Conservation (phyloP, 768 basidiomycete genomes). For the Neoboletus magnificus region DNA sequence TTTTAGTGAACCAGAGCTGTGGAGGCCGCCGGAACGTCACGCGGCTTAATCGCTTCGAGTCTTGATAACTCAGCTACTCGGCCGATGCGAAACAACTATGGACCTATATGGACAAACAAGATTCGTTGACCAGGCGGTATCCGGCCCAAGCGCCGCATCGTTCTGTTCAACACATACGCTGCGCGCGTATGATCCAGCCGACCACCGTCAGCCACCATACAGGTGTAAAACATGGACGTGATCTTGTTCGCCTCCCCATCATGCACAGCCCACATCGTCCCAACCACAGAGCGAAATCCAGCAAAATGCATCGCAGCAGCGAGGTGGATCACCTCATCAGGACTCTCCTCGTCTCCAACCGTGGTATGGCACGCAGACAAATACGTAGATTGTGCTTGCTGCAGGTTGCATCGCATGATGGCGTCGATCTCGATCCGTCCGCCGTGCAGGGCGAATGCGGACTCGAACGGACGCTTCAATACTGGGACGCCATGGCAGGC, state of each 20-base stretch:
- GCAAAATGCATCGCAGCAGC: constrained; percentile 24
- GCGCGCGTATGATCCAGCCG: constrained; percentile 3
- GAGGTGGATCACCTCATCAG: constrained; percentile 17
- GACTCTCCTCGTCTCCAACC: constrained; percentile 15
- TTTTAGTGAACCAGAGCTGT: no score
- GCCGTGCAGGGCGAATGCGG: constrained; percentile 4
- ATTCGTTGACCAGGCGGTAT: constrained; percentile 11
- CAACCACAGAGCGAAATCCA: constrained; percentile 11
- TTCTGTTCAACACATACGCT: constrained; percentile 6
- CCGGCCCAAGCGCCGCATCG: not conserved
- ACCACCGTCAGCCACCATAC: constrained; percentile 1
- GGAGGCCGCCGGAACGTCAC: no score
- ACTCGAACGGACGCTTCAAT: constrained; percentile 13
- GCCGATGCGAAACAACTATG: not conserved
- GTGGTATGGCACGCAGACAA: constrained; percentile 27
- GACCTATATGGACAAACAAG: constrained; percentile 11
- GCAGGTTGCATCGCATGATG: constrained; percentile 9
- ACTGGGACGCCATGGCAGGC: constrained; percentile 23
- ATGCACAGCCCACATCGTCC: not conserved
- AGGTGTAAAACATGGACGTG: not conserved
- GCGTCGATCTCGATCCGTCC: constrained; percentile 1
- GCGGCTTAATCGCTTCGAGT: no score
- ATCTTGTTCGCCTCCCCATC: not conserved
- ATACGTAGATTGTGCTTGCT: constrained; percentile 8
- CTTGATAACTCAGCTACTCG: no score